These are phyloP conservation scores for Spathaspora sp. DNA, from an alignment of 1,139 yeast species.

Conservation along the genomic window DNA sequence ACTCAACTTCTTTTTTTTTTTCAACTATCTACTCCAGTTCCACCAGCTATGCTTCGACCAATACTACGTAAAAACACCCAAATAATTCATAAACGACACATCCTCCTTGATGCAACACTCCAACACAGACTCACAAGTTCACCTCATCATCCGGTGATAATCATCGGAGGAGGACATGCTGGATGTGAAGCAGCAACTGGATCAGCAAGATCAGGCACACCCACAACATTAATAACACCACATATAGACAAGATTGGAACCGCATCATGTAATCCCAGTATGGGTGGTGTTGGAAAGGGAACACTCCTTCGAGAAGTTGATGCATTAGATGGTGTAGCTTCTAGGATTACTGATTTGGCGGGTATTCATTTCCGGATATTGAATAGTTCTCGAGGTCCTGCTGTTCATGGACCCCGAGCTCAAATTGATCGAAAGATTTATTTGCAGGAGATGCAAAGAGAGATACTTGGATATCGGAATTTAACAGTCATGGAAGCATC, in stretches of 20 bases:
- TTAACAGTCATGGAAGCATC: conserved; percentile 67
- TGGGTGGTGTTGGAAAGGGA: conserved; percentile 99
- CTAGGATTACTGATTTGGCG: conserved; percentile 81
- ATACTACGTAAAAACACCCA: neutral
- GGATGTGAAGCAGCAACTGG: conserved; percentile 98
- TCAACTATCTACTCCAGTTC: neutral
- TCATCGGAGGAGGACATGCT: conserved; percentile 98
- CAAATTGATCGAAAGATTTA: conserved; percentile 89
- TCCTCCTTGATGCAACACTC: conserved; percentile 40
- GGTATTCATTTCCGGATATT: conserved; percentile 90
- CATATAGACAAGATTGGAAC: conserved; percentile 75
- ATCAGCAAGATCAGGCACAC: conserved; percentile 78
- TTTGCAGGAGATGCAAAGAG: conserved; percentile 74
- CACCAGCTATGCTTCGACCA: neutral
- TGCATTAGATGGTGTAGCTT: conserved; percentile 92
- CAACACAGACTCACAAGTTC: conserved; percentile 26
- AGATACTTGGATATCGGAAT: conserved; percentile 57
- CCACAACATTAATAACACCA: conserved; percentile 79
- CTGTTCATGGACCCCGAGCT: conserved; percentile 98
- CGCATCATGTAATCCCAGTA: conserved; percentile 95
- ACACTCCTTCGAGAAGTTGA: conserved; percentile 89
- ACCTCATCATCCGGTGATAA: conserved; percentile 66
- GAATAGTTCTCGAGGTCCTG: conserved; percentile 89
- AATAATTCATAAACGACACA: conserved; percentile 15
- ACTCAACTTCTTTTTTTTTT: neutral